phyloP scores from a whole-genome alignment of 2,329 filamentous ascomycete genomes.

The Calycina marina region DNA sequence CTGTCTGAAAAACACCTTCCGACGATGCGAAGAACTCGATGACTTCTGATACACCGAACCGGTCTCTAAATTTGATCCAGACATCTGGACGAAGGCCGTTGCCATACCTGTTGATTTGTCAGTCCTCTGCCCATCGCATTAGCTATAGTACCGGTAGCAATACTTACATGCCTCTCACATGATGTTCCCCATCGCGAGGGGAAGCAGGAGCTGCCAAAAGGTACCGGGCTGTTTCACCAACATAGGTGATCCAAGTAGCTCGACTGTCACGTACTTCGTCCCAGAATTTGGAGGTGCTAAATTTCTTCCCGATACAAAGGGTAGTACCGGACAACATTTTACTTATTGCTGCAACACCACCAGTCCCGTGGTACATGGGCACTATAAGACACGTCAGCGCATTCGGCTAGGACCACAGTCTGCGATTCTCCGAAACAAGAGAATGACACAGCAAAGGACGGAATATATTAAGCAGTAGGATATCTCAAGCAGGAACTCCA shows the following conservation, averaged over 20 bases:
- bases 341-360: slow-evolving; percentile 24
- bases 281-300: slow-evolving; percentile 60
- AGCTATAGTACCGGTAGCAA: no score
- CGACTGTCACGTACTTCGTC: slow-evolving; percentile 50
- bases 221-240: slow-evolving; percentile 65
- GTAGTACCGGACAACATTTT: slow-evolving; percentile 29
- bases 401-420: no score
- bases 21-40: slow-evolving; percentile 68
- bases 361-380: slow-evolving; percentile 65
- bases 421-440: no score
- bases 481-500: no score
- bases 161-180: slow-evolving; percentile 39
- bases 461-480: no score
- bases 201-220: slow-evolving; percentile 52
- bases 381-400: no score
- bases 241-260: slow-evolving; percentile 61
- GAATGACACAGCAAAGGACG: no score
- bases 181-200: slow-evolving; percentile 44
- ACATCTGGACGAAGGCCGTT: slow-evolving; percentile 57
- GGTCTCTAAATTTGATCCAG: slow-evolving; percentile 46
- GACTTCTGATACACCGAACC: slow-evolving; percentile 47
- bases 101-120: no score
- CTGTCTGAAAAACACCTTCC: slow-evolving; percentile 51
- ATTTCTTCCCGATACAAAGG: slow-evolving; percentile 49
- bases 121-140: no score